Evolutionary conservation across 352 stramenopile species (phyloP), one percentile per base, ranked within the genome.

Genomic region (Pythium aquatile): DNA sequence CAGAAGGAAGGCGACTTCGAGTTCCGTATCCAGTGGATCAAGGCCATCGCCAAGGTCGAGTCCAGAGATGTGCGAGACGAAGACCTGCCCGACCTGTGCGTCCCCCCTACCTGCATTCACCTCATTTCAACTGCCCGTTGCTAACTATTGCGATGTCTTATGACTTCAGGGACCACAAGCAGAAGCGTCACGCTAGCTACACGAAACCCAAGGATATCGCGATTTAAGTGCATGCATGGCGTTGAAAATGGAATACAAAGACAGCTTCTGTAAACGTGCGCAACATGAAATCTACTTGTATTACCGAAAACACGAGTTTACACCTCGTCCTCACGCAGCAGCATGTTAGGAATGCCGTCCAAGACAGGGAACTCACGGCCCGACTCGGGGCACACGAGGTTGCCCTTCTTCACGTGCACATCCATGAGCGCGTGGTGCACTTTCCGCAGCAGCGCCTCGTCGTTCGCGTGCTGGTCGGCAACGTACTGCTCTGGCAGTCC

Each of bases 281-380:
- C 51, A 65, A 69, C 72, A 75, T 63, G 48, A 73, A 55, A 9
- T 55, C 48, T 33, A 55, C 28, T 57, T 57, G 32, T 57, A 57
- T 44, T 57, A 29, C 5, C 11, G 10, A 29, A 17, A 37, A 7
- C 4, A n/a, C 17, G 30, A 30, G 17, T 47, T 37, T 73, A 96
- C n/a, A 97, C 85, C 69, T 97, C 88, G 63, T 97, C 88, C 66
- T 97, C 88, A 53, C 87, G 85, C 64, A 97, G 66, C 46, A 99
- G 88, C 96, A 99, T 99, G 81, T 99, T 99, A 8, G 97, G 96
- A 73, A 99, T 99, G 61, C 95, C 87, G 60, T 99, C 92, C 54
- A 97, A 90, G 56, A 99, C 97, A 20, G 94, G 88, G 77, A 99
- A 99, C 58, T 92, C 90, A 16, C 97, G 87, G 30, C 93, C 94